These are phyloP conservation scores for Eucalyptus curtisii DNA, from an alignment of 345 rosid genomes.

Conservation along the genomic window DNA sequence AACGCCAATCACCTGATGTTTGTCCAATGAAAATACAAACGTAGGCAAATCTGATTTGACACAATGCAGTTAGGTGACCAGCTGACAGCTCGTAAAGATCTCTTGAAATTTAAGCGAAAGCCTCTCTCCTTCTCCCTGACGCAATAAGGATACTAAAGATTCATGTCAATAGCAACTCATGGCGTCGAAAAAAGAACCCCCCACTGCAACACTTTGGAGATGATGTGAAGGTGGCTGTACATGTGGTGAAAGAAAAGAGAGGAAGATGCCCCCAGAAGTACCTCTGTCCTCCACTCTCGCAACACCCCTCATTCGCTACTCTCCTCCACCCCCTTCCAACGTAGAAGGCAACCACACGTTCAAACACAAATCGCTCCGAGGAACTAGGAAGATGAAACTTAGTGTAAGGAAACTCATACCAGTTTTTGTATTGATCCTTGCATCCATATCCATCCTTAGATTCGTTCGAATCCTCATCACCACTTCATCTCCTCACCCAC, in stretches of 20 bases:
- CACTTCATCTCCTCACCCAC: slow-evolving; percentile 28
- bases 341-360: neutral
- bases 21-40: neutral
- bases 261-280: slow-evolving; percentile 62
- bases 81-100: slow-evolving; percentile 9
- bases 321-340: slow-evolving; percentile 31
- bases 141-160: slow-evolving; percentile 7
- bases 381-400: slow-evolving; percentile 30
- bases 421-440: slow-evolving; percentile 42
- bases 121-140: slow-evolving; percentile 37
- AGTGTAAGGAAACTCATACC: slow-evolving; percentile 48
- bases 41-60: neutral
- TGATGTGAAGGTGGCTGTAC: slow-evolving; percentile 9
- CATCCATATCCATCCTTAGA: slow-evolving; percentile 50
- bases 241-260: neutral
- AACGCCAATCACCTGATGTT: slow-evolving; percentile 5
- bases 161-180: neutral
- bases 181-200: neutral
- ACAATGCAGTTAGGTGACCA: slow-evolving; percentile 12
- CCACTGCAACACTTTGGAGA: slow-evolving; percentile 2
- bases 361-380: slow-evolving; percentile 13
- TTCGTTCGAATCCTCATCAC: slow-evolving; percentile 38
- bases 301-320: slow-evolving; percentile 26
- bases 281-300: slow-evolving; percentile 20
- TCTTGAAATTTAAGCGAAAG: slow-evolving; percentile 44